Conservation (phyloP, 345 rosid genomes). For the Pistacia vera region DNA sequence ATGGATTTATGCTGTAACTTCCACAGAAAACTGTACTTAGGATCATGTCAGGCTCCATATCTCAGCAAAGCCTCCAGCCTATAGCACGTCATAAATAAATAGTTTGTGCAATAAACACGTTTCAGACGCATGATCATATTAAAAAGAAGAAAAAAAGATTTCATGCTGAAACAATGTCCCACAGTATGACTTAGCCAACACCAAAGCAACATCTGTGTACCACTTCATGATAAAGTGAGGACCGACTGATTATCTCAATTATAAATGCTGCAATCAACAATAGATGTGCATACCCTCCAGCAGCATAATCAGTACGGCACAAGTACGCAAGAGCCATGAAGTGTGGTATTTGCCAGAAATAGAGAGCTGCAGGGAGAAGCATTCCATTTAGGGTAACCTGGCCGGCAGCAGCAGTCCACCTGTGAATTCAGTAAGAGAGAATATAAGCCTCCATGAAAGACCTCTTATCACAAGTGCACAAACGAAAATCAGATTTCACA, state of each 20-base stretch:
- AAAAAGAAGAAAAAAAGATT: neutral
- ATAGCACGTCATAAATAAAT: neutral
- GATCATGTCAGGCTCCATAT: neutral
- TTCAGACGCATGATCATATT: neutral
- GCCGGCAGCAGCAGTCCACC: constrained; percentile 96
- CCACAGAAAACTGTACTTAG: neutral
- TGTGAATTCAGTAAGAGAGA: constrained; percentile 33
- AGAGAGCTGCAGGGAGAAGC: constrained; percentile 93
- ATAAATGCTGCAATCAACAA: neutral
- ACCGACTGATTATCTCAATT: neutral
- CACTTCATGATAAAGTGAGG: neutral
- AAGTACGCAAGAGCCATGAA: constrained; percentile 95
- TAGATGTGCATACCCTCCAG: constrained; percentile 76
- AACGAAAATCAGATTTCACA: no score
- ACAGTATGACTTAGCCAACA: neutral
- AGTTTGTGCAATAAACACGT: neutral
- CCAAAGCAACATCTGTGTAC: neutral
- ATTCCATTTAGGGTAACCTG: constrained; percentile 64
- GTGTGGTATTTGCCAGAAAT: constrained; percentile 98
- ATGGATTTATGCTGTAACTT: neutral
- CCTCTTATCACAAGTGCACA: no score
- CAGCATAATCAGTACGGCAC: constrained; percentile 88
- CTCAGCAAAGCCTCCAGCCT: neutral
- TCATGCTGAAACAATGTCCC: neutral
- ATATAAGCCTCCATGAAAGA: constrained; percentile 7